Conservation (phyloP, 768 basidiomycete species). For the Leccinum subtestaceum region DNA sequence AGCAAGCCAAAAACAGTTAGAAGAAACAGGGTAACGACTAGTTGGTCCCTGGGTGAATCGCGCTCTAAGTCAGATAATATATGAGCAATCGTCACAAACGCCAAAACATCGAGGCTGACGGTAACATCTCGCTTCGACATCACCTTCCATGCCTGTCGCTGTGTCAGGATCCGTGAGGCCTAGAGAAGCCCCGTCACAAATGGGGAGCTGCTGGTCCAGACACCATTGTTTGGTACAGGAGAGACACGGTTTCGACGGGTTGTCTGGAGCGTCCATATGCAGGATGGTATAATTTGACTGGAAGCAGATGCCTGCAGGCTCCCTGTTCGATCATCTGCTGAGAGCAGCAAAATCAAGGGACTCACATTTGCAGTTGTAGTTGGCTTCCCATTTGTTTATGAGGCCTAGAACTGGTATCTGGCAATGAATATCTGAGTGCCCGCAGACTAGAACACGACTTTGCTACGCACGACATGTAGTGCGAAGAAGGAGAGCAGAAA, state of each 20-base stretch:
- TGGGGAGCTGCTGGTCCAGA: slow-evolving; percentile 83
- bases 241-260: slow-evolving; percentile 85
- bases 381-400: slow-evolving; percentile 80
- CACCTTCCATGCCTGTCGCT: slow-evolving; percentile 91
- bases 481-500: slow-evolving; percentile 19
- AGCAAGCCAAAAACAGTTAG: slow-evolving; percentile 84
- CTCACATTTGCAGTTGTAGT: slow-evolving; percentile 80
- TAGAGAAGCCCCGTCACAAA: slow-evolving; percentile 75
- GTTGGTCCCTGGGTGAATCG: slow-evolving; percentile 92
- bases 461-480: slow-evolving; percentile 28
- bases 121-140: slow-evolving; percentile 94
- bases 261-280: slow-evolving; percentile 74
- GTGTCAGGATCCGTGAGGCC: slow-evolving; percentile 91
- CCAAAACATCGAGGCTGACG: slow-evolving; percentile 56
- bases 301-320: slow-evolving; percentile 81
- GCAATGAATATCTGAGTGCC: slow-evolving; percentile 13
- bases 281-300: slow-evolving; percentile 83
- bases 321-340: slow-evolving; percentile 4
- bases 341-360: background rate
- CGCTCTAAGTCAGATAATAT: slow-evolving; percentile 56
- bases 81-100: slow-evolving; percentile 28
- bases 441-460: background rate
- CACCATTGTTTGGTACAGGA: slow-evolving; percentile 97
- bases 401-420: slow-evolving; percentile 42
- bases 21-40: slow-evolving; percentile 89